phyloP scores from a whole-genome alignment of 257 asterid genomes.

The Mentha longifolia region DNA sequence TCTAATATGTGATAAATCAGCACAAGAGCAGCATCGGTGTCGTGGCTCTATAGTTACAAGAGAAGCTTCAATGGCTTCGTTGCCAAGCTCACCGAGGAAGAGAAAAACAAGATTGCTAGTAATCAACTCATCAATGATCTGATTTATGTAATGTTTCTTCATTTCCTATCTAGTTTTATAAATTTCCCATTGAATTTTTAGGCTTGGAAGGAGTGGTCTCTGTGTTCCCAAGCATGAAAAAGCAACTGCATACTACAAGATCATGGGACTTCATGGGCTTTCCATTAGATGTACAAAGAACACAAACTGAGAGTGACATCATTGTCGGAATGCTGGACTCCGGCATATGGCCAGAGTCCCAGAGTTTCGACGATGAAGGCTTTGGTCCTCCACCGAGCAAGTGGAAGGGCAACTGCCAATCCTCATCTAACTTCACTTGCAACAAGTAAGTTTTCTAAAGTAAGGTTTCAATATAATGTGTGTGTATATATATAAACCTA shows the following conservation, averaged over 20 bases:
- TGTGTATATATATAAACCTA: neutral
- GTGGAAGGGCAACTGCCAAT: conserved; percentile 55
- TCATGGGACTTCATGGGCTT: conserved; percentile 74
- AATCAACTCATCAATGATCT: neutral
- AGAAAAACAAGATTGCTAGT: conserved; percentile 53
- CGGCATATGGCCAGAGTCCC: conserved; percentile 63
- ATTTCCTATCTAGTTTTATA: neutral
- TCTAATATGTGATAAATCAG: conserved; percentile 30
- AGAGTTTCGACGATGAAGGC: conserved; percentile 44
- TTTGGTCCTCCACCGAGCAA: conserved; percentile 48
- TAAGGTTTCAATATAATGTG: no score
- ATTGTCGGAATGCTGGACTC: conserved; percentile 54
- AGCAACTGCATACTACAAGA: conserved; percentile 58
- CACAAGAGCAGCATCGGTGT: conserved; percentile 46
- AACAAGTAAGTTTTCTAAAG: conserved; percentile 42
- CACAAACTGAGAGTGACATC: conserved; percentile 47
- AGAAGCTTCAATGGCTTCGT: conserved; percentile 74
- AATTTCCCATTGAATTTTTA: conserved; percentile 4
- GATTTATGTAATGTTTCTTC: neutral
- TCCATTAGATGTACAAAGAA: conserved; percentile 38
- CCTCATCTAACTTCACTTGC: conserved; percentile 55
- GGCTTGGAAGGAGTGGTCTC: conserved; percentile 60
- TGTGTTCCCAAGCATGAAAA: conserved; percentile 50
- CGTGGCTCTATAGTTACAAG: conserved; percentile 51
- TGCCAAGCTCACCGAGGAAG: conserved; percentile 56